Base-by-base conservation (phyloP, 805 yeast genomes). In the Priceomyces castillae region DNA sequence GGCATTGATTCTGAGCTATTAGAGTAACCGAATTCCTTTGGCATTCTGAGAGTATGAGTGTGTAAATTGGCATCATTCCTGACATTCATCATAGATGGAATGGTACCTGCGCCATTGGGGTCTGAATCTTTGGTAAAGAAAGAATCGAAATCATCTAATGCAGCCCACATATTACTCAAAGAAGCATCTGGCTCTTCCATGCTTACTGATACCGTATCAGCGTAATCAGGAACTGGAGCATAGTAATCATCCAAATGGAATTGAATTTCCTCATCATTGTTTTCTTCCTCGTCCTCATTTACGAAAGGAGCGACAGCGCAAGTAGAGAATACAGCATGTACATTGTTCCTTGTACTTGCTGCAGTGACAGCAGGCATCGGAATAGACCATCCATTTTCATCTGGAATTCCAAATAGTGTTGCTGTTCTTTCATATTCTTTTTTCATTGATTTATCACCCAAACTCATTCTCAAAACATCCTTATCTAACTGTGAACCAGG, bases 311-410 rank as follows among this genome's bases (percentile, higher is more conserved):
- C 49, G 3, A 74, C 70, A 1, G 78, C 76, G 57, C 97, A 92
- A 0, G 96, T 87, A 23, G 90, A 81, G 58, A 87, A 94, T 2
- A 94, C 98, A 0, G 98, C 90, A 62, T 94, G 98, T 1, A 94
- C 95, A 56, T 94, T 94, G 58, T 87, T 88, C 51, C 97, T 72
- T 1, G 98, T 87, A 12, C 86, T 78, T 0, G 95, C 85, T 0
- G 97, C 89, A 1, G 94, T 84, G 34, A 89, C 81, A 0, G 92
- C 87, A 2, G 99, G 97, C 92, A 87, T 86, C 1, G 98, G 95
- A 39, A 95, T 82, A 0, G 97, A 84, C 99, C 99, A 94, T 1
- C 99, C 99, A 56, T 85, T 82, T 10, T 87, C 96, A 48, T 86
- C 92, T 0, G 99, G 98, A 18, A 92, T 82, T 12, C 99, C 99